Conservation (phyloP, 345 rosid species). For the Salix caprea region DNA sequence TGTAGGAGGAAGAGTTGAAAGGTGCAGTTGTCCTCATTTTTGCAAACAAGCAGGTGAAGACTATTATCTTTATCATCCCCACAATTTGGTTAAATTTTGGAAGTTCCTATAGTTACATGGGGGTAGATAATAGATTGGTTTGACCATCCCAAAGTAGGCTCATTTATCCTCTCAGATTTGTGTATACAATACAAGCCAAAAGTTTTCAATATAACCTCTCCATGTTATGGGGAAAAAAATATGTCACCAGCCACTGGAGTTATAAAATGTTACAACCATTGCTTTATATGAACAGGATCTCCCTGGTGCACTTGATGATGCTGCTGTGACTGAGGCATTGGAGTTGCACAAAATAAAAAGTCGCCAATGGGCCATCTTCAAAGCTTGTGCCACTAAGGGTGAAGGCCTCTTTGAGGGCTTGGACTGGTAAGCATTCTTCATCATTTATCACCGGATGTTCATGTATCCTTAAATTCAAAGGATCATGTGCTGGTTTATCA, state of each 20-base stretch:
- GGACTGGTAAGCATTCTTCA: slow-evolving; percentile 24
- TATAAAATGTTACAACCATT: not conserved
- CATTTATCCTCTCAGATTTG: not conserved
- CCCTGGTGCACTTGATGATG: slow-evolving; percentile 25
- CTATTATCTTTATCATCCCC: not conserved
- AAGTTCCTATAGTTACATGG: not conserved
- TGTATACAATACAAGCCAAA: not conserved
- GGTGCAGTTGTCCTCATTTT: slow-evolving; percentile 51
- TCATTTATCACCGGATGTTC: not conserved
- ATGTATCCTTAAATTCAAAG: not conserved
- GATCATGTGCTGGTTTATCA: not conserved
- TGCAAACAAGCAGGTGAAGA: slow-evolving; percentile 56
- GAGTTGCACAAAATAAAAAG: slow-evolving; percentile 25
- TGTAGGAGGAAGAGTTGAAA: slow-evolving; percentile 51
- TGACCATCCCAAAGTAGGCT: not conserved
- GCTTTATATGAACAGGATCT: slow-evolving; percentile 9
- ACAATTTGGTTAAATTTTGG: not conserved
- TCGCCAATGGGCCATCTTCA: slow-evolving; percentile 29
- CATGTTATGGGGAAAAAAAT: too few species aligned
- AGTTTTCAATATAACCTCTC: not conserved
- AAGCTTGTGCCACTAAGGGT: slow-evolving; percentile 24
- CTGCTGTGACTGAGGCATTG: slow-evolving; percentile 24
- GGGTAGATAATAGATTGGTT: not conserved
- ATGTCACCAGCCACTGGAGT: not conserved
- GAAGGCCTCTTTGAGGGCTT: slow-evolving; percentile 26